Conservation (phyloP, 768 basidiomycete genomes). For the Kwoniella mangroviensis region DNA sequence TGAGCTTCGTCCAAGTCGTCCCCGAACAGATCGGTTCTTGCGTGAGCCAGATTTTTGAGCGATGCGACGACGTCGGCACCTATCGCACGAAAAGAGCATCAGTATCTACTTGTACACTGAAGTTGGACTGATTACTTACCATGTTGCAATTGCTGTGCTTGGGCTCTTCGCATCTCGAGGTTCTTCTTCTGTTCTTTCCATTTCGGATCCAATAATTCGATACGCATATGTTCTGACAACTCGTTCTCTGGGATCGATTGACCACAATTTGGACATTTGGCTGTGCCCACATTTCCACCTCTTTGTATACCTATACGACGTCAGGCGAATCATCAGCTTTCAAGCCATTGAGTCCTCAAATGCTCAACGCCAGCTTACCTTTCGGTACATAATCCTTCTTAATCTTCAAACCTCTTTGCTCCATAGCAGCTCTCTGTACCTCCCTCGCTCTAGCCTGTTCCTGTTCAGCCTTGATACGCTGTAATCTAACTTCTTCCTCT, state of each 20-base stretch:
- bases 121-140: slow-evolving; percentile 34
- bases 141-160: slow-evolving; percentile 58
- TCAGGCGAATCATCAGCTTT: not conserved
- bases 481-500: slow-evolving; percentile 63
- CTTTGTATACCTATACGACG: slow-evolving; percentile 45
- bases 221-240: slow-evolving; percentile 95
- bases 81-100: slow-evolving; percentile 53
- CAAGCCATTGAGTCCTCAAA: not conserved
- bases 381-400: slow-evolving; percentile 92
- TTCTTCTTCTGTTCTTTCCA: slow-evolving; percentile 96
- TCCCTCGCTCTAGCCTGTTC: slow-evolving; percentile 78
- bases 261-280: slow-evolving; percentile 91
- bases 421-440: slow-evolving; percentile 71
- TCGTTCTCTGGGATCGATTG: slow-evolving; percentile 96
- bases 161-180: slow-evolving; percentile 83
- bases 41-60: slow-evolving; percentile 86
- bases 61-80: slow-evolving; percentile 88
- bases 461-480: slow-evolving; percentile 63
- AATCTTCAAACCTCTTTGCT: slow-evolving; percentile 53
- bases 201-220: slow-evolving; percentile 93
- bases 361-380: slow-evolving; percentile 63
- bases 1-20: slow-evolving; percentile 90
- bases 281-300: slow-evolving; percentile 70
- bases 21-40: slow-evolving; percentile 97
- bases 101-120: not conserved